Percentiles rank a stretch among this genome's conserved stretches.
Evolutionary conservation across 2,329 filamentous ascomycete genomes (phyloP).

Genomic region (Fragosphaeria purpurea): DNA sequence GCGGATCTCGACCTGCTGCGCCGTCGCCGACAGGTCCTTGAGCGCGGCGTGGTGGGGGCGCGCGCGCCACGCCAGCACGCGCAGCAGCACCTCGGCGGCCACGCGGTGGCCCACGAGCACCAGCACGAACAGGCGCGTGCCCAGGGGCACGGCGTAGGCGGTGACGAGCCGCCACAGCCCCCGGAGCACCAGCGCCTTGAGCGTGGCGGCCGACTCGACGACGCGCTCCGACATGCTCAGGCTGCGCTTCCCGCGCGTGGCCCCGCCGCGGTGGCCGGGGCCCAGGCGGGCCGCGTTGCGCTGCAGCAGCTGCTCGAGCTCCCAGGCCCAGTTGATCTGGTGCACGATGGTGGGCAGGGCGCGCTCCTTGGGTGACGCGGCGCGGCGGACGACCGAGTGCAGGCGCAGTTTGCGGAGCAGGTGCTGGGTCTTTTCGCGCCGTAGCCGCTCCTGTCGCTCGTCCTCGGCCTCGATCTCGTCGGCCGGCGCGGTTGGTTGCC

Average conservation of each 20-base stretch:
- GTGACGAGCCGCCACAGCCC: conserved; percentile 62
- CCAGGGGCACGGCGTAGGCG: conserved; percentile 67
- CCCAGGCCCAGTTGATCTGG: conserved; percentile 93
- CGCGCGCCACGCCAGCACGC: conserved; percentile 74
- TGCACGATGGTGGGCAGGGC: conserved; percentile 74
- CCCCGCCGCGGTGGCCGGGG: too few relatives aligned
- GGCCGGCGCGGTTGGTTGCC: conserved; percentile 19
- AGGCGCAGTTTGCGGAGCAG: conserved; percentile 79
- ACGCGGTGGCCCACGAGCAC: conserved; percentile 70
- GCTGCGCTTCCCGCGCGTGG: conserved; percentile 64
- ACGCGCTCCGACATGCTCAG: conserved; percentile 91
- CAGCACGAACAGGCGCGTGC: conserved; percentile 64
- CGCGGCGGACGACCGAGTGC: conserved; percentile 72
- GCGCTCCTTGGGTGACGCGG: conserved; percentile 71
- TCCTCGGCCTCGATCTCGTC: conserved; percentile 61
- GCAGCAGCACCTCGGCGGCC: conserved; percentile 67
- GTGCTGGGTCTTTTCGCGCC: conserved; percentile 50
- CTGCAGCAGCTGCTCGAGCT: conserved; percentile 75
- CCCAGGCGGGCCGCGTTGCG: conserved; percentile 84
- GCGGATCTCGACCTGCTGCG: conserved; percentile 93
- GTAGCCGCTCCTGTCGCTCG: conserved; percentile 49
- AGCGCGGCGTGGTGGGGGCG: conserved; percentile 71
- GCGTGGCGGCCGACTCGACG: conserved; percentile 81
- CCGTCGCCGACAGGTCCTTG: conserved; percentile 92
- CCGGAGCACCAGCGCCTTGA: conserved; percentile 64